Evolutionary conservation across 2,329 filamentous ascomycete species (phyloP), one percentile per base, ranked within the genome.

Genomic region (Chalara sp.): DNA sequence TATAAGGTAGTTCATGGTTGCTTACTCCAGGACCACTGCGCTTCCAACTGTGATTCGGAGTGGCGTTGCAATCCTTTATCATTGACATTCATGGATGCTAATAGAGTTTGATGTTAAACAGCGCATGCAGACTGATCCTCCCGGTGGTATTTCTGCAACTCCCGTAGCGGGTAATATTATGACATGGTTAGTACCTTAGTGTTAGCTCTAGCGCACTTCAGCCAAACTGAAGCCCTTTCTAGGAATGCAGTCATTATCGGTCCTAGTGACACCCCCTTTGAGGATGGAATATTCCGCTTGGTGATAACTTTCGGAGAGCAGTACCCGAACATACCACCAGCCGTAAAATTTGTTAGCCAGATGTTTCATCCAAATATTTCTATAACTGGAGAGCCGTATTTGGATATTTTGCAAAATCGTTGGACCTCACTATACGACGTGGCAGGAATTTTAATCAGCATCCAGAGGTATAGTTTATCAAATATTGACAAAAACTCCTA

Each of bases 321-420:
- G 65, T 99, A 99, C 64, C 93, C 93, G 32, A 99, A 97, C 73
- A 97, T 97, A 69, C 93, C 93, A 5, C 93, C 93, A 0, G 87
- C 90, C 33, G 93, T 97, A 72, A 97, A 97, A 67, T 99, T 99
- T 68, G 95, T 99, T 68, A 95, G 89, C 70, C 84, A 93, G 68
- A 99, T 99, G 93, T 99, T 99, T 70, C 93, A 99, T 64, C 93
- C 93, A 13, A 99, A 99, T 66, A 93, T 99, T 51, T 99, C 99
- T 68, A 91, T 88, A 48, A 97, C 91, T 0, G 93, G 93, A 55
- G 93, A 99, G 73, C 78, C 99, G 47, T 99, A 93, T 66, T 74
- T 99, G 59, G 93, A 99, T 66, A 99, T 99, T 59, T 71, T 99
- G 53, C 93, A 99, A 71, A 99, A 99, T 67, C 79, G 93, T 60